Conservation (phyloP, 192 early-diverging fungal species). For the Gorgonomyces haynaldii region DNA sequence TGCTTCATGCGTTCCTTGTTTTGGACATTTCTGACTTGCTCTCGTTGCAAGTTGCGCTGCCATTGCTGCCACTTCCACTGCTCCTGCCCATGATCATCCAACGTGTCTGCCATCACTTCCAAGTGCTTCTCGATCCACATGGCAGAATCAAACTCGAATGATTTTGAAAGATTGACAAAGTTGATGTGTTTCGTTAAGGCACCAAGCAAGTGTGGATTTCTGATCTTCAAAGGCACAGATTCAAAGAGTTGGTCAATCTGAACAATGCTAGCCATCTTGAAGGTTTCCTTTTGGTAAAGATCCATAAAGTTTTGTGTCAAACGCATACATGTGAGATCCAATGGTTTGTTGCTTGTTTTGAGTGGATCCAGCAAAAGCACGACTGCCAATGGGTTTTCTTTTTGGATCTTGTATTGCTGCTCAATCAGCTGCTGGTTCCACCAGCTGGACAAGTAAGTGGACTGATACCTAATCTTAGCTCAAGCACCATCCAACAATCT, state of each 20-base stretch:
- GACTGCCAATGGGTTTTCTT: conserved; percentile 70
- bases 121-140: conserved; percentile 78
- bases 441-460: conserved; percentile 76
- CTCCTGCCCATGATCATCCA: conserved; percentile 85
- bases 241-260: conserved; percentile 82
- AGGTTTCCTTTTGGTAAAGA: conserved; percentile 63
- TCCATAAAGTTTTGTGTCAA: conserved; percentile 77
- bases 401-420: conserved; percentile 83
- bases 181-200: conserved; percentile 43
- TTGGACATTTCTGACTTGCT: conserved; percentile 66
- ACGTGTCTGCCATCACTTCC: conserved; percentile 64
- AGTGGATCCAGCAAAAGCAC: conserved; percentile 88
- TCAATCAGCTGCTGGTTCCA: conserved; percentile 85
- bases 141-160: conserved; percentile 69
- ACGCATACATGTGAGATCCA: conserved; percentile 77
- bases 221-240: conserved; percentile 77
- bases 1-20: conserved; percentile 47
- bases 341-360: conserved; percentile 66
- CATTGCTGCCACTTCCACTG: conserved; percentile 89
- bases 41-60: conserved; percentile 82
- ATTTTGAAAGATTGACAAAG: not conserved
- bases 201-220: conserved; percentile 67
- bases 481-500: conserved; percentile 81
- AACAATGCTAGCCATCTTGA: conserved; percentile 73
- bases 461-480: conserved; percentile 51